These are phyloP conservation scores for Selaginella tamariscina DNA, from an alignment of 75 land plant species.

Conservation along the genomic window DNA sequence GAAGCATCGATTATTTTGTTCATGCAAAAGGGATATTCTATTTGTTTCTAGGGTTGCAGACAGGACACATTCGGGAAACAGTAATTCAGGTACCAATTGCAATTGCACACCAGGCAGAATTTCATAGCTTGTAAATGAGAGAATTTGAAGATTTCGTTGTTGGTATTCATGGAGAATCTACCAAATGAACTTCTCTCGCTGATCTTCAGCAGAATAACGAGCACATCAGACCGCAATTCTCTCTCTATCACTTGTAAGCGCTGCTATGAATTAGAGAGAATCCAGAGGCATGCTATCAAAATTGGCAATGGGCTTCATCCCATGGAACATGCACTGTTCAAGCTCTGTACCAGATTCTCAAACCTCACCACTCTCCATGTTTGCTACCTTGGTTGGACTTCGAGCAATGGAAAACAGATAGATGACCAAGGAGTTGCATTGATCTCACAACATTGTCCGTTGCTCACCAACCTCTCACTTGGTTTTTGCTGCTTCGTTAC, in stretches of 20 bases:
- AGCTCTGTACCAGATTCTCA: slow-evolving; percentile 50
- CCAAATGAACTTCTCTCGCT: neutral
- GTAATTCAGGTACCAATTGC: too few relatives aligned
- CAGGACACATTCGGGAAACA: too few relatives aligned
- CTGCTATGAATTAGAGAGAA: slow-evolving; percentile 33
- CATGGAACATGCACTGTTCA: slow-evolving; percentile 38
- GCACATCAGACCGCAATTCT: slow-evolving; percentile 21
- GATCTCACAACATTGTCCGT: slow-evolving; percentile 40
- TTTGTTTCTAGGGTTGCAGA: too few relatives aligned
- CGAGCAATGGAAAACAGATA: slow-evolving; percentile 48
- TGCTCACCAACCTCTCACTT: slow-evolving; percentile 40
- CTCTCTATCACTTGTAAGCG: slow-evolving; percentile 43
- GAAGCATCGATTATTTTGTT: too few relatives aligned
- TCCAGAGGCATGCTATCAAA: slow-evolving; percentile 33
- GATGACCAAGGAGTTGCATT: slow-evolving; percentile 50
- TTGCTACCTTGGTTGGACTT: slow-evolving; percentile 64
- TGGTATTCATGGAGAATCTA: neutral
- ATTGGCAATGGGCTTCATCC: slow-evolving; percentile 64
- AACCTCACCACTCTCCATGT: slow-evolving; percentile 51
- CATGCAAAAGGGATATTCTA: too few relatives aligned
- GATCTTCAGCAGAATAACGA: neutral
- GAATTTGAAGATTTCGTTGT: too few relatives aligned
- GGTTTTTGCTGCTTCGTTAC: slow-evolving; percentile 63
- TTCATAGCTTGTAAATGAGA: too few relatives aligned
- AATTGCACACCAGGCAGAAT: too few relatives aligned